Conservation (phyloP, 2,329 filamentous ascomycete species). For the Cytospora paraplurivora region DNA sequence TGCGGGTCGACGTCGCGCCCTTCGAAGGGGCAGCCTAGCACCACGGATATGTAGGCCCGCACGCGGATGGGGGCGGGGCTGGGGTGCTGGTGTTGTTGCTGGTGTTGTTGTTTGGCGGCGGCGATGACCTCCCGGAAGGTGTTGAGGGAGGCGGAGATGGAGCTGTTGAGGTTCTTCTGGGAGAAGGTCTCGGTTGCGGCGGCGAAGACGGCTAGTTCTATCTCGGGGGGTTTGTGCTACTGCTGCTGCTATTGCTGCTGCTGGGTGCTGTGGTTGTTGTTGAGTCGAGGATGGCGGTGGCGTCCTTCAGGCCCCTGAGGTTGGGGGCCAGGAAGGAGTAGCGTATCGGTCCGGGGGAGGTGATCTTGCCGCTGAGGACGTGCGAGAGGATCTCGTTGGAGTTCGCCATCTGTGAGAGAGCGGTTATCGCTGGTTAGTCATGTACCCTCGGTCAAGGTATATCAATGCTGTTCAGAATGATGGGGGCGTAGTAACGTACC, state of each 20-base stretch:
- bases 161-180: conserved; percentile 80
- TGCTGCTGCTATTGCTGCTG: conserved; percentile 27
- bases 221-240: conserved; percentile 45
- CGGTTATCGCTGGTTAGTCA: conserved; percentile 7
- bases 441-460: not conserved
- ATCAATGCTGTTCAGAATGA: not conserved
- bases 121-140: conserved; percentile 72
- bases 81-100: too few species aligned
- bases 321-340: conserved; percentile 86
- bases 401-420: conserved; percentile 67
- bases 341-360: conserved; percentile 59
- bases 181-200: conserved; percentile 82
- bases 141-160: conserved; percentile 71
- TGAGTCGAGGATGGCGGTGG: conserved; percentile 54
- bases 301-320: conserved; percentile 68
- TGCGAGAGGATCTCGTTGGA: conserved; percentile 74
- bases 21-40: conserved; percentile 78
- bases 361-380: conserved; percentile 60
- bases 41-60: conserved; percentile 78
- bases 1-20: conserved; percentile 65
- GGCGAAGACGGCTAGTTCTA: conserved; percentile 80
- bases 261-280: conserved; percentile 37
- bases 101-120: conserved; percentile 59
- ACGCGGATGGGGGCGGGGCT: conserved; percentile 65
- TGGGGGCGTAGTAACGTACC: conserved; percentile 44